Base-by-base conservation (phyloP, 176 grass and related monocot genomes). In the Aegilops longissima region DNA sequence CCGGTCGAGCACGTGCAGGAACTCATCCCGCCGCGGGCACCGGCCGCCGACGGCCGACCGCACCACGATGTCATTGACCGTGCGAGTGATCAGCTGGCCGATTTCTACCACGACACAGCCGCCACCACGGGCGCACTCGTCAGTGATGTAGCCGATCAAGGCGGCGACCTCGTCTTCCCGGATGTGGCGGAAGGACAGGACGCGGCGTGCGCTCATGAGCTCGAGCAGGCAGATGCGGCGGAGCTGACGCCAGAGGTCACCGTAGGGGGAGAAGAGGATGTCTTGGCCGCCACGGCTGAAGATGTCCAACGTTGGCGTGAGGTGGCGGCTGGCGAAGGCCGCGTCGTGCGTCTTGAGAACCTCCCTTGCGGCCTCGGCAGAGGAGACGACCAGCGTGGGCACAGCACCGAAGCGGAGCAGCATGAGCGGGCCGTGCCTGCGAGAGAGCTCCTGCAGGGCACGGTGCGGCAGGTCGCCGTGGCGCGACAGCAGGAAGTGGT, bases 191-290 rank as follows among this genome's bases (percentile, higher is more conserved):
- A 88, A 70, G 0, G 89, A 81, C 18, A 13, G 69, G 11, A 91
- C 85, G 33, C 85, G 85, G 61, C 82, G 82, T 20, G 69, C 8
- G 59, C 14, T 39, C 68, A 91, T 42, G 42, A 88, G 81, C 81
- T 91, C 89, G 27, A 88, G 61, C 24, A 88, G 20, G 76, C 80
- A 91, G 9, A 84, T 1, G 4, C 64, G 52, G 1, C 81, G 85
- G 67, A 87, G 33, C 74, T 90, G 40, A 30, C 81, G 62, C 89
- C 85, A 91, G 18, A 84, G 77, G 14, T 91, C 89, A 45, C 85
- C 77, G 76, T 91, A 87, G 7, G 81, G 81, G 45, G 85, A 87
- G 70, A 88, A 87, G 45, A 87, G 66, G 14, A 91, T 14, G 47
- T 72, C 54, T 2, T 39, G 44, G 11, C 44, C 44, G 1, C 44